These are phyloP conservation scores for Fusarium redolens DNA, from an alignment of 2,329 filamentous ascomycete genomes.

Conservation along the genomic window DNA sequence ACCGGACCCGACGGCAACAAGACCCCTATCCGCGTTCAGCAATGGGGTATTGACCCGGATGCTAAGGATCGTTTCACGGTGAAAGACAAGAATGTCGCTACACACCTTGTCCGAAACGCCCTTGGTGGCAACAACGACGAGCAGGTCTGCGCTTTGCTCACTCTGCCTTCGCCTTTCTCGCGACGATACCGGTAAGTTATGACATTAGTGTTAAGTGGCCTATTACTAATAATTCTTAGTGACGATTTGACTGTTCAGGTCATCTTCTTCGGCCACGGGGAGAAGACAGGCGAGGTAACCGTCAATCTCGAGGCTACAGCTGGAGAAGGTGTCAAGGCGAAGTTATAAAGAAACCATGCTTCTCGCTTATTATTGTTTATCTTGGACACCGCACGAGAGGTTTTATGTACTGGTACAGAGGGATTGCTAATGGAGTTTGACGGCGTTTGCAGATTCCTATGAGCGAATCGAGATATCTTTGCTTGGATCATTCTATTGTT, in stretches of 20 bases:
- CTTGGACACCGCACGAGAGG: background rate
- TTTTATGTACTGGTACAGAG: background rate
- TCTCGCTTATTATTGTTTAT: background rate
- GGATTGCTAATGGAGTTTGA: slow-evolving; percentile 31
- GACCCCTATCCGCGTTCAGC: slow-evolving; percentile 86
- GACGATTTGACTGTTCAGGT: slow-evolving; percentile 98
- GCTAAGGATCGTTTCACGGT: slow-evolving; percentile 88
- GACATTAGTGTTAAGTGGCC: background rate
- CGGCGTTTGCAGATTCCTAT: slow-evolving; percentile 37
- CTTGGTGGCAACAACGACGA: slow-evolving; percentile 93
- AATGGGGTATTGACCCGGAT: slow-evolving; percentile 85
- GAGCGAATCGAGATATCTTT: slow-evolving; percentile 13
- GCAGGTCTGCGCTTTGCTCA: slow-evolving; percentile 91
- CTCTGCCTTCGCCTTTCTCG: slow-evolving; percentile 90
- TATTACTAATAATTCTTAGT: slow-evolving; percentile 56
- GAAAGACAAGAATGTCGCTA: slow-evolving; percentile 95
- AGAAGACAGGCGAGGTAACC: slow-evolving; percentile 80
- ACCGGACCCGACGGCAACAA: slow-evolving; percentile 75
- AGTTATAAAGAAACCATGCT: slow-evolving; percentile 48
- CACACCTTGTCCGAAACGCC: slow-evolving; percentile 94
- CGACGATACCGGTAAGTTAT: slow-evolving; percentile 80
- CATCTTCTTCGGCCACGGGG: slow-evolving; percentile 93
- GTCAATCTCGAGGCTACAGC: slow-evolving; percentile 90
- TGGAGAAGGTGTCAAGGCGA: slow-evolving; percentile 52
- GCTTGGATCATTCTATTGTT: slow-evolving; percentile 6